Percentiles rank a stretch among this genome's conserved stretches.
Conservation (phyloP, 2,329 filamentous ascomycete species). For the Xylariaceae sp. region DNA sequence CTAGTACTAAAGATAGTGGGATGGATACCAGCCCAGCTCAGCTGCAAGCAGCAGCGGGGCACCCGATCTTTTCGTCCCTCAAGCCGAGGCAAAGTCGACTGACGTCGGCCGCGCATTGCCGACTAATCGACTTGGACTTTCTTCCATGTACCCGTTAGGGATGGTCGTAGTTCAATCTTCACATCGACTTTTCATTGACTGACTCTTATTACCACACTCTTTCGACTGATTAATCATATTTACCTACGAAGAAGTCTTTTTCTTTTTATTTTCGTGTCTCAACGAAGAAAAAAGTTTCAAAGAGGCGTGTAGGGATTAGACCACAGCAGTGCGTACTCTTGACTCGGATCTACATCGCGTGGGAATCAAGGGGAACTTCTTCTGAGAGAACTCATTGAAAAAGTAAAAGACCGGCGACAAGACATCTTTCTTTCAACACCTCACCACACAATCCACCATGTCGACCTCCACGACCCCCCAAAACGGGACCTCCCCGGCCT, state of each 20-base stretch:
- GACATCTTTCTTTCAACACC: too few relatives aligned
- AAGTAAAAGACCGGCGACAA: neutral
- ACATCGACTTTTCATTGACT: neutral
- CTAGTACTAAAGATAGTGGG: too few relatives aligned
- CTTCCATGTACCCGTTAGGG: neutral
- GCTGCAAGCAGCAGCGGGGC: too few relatives aligned
- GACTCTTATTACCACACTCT: neutral
- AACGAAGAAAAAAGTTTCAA: neutral
- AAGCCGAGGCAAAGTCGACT: neutral
- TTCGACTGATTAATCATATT: neutral
- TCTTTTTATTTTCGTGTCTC: neutral
- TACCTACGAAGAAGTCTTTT: neutral
- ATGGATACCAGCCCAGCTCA: too few relatives aligned
- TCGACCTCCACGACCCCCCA: slow-evolving; percentile 31
- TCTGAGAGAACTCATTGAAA: neutral
- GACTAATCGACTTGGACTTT: neutral
- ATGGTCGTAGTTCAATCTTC: neutral
- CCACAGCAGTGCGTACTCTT: neutral
- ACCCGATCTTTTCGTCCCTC: neutral
- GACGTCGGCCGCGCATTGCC: neutral
- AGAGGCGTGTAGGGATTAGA: neutral
- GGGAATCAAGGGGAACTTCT: neutral
- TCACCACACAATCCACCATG: slow-evolving; percentile 16
- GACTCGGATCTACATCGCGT: neutral
- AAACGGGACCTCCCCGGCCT: slow-evolving; percentile 29